Evolutionary conservation across 164 flowering plant genomes (phyloP), one percentile per base, ranked within the genome.

Genomic region (Vitis amurensis): DNA sequence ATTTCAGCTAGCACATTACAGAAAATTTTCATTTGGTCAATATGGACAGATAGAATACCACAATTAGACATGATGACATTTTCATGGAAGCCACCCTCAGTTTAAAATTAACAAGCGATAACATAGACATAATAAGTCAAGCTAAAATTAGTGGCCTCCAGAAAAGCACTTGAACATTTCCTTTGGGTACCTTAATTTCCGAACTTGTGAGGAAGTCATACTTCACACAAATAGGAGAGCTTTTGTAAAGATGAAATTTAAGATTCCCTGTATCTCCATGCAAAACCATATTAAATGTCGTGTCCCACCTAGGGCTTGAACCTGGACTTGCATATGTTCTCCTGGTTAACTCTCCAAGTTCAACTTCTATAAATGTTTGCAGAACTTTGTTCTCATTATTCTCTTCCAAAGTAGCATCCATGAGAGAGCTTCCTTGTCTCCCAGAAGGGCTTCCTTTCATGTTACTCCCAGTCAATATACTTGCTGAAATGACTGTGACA

Each of bases 341-440:
- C 79, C 97, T 82, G 4, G 90, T 91, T 64, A 94, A 56, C 19
- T 86, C 87, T 82, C 77, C 99, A 65, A 91, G 86, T 79, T 94
- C 97, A 58, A 92, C 91, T 80, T 94, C 99, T 63, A 94, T 87
- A 82, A 91, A 88, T 53, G 92, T 88, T 75, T 74, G 83, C 66
- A 83, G 47, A 72, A 79, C 78, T 68, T 77, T 81, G 66, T 72
- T 74, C 59, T 73, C 82, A 73, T 31, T 60, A 49, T 73, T 27
- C 14, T 82, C 89, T 68, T 78, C 84, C 16, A 61, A 66, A 66
- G 66, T 15, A 62, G 73, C 62, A 71, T 79, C 74, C 50, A 50
- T 70, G 69, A 51, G 13, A 17, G 17, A 59, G 65, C 63, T 75
- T 15, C 74, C 77, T 31, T 77, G 83, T 71, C 80, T 79, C 65